Conservation (phyloP, 805 yeast genomes). For the Myxozyma neotropica region DNA sequence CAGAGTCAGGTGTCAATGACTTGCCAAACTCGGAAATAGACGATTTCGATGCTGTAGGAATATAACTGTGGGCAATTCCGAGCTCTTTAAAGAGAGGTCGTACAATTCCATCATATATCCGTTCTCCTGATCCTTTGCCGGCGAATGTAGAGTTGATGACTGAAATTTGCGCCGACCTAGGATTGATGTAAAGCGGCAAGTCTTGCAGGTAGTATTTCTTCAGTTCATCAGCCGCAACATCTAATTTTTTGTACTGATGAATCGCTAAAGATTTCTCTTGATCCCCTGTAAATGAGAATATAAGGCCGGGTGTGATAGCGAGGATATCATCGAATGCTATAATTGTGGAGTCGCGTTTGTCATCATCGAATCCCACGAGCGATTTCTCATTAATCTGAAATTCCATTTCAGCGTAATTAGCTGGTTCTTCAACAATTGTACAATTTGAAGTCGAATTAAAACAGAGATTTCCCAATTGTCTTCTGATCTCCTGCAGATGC, state of each 20-base stretch:
- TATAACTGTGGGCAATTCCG: conserved; percentile 42
- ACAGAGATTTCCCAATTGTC: too few relatives aligned
- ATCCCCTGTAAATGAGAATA: conserved; percentile 1
- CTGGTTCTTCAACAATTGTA: neutral
- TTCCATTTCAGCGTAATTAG: neutral
- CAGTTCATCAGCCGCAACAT: neutral
- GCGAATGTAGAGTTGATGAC: conserved; percentile 43
- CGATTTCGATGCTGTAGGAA: conserved; percentile 41
- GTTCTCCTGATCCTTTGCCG: conserved; percentile 37
- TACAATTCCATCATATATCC: conserved; percentile 39
- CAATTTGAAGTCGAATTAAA: neutral
- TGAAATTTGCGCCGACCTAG: conserved; percentile 35
- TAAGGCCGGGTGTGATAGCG: neutral
- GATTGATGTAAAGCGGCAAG: conserved; percentile 19
- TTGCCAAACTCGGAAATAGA: conserved; percentile 42
- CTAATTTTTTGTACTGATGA: neutral
- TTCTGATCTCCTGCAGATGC: too few relatives aligned
- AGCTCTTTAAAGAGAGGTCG: conserved; percentile 43
- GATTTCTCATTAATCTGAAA: neutral
- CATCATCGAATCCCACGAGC: neutral
- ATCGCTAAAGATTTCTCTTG: neutral
- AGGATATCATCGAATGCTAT: neutral
- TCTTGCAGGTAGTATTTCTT: neutral
- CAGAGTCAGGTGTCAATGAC: conserved; percentile 28
- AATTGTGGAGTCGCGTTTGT: neutral